Conservation (phyloP, 2,329 filamentous ascomycete species). For the Clonostachys chloroleuca region DNA sequence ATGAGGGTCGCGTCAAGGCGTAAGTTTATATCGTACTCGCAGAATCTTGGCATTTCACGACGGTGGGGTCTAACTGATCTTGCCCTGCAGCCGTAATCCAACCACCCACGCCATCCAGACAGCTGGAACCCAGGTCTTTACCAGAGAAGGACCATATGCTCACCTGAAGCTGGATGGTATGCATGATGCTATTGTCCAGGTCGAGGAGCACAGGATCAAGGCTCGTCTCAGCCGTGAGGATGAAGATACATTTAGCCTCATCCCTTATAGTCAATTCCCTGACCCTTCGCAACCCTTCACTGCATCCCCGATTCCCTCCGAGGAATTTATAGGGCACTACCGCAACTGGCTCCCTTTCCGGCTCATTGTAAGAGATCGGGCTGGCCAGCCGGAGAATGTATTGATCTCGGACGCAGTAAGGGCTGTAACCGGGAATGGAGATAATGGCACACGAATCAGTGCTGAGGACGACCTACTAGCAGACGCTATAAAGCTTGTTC, state of each 20-base stretch:
- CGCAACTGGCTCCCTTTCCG: conserved; percentile 4
- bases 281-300: neutral
- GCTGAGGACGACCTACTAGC: conserved; percentile 21
- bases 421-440: conserved; percentile 17
- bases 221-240: neutral
- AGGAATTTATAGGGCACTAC: neutral
- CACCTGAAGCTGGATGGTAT: conserved; percentile 27
- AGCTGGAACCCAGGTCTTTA: conserved; percentile 9
- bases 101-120: conserved; percentile 1
- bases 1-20: conserved; percentile 21
- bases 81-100: neutral
- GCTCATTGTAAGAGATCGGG: neutral
- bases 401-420: conserved; percentile 8
- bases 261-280: neutral
- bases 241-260: neutral
- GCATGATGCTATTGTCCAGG: conserved; percentile 23
- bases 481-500: conserved; percentile 15
- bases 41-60: too few species aligned
- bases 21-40: conserved; percentile 1
- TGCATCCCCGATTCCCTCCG: neutral
- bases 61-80: too few species aligned
- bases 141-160: conserved; percentile 20
- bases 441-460: conserved; percentile 15
- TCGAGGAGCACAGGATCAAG: conserved; percentile 13
- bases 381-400: neutral